These are phyloP conservation scores for Prunus yedoensis DNA, from an alignment of 331 rosid species.

Conservation along the genomic window DNA sequence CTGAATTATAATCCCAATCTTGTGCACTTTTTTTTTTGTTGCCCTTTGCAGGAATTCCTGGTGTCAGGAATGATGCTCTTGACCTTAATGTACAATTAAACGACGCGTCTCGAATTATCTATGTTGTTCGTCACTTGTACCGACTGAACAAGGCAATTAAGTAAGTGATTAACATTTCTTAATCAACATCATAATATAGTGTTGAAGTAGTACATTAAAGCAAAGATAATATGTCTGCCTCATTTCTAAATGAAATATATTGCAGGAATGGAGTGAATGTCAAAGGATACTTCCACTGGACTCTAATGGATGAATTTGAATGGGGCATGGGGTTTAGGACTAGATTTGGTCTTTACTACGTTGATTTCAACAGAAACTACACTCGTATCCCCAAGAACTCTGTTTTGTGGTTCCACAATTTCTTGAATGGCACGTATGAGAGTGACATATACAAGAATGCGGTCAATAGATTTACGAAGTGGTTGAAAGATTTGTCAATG, in stretches of 20 bases:
- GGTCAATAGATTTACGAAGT: no score
- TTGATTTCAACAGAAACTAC: conserved; percentile 22
- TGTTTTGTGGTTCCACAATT: no score
- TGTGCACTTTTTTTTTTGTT: not conserved
- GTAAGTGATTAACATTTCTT: not conserved
- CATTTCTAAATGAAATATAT: not conserved
- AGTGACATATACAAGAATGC: no score
- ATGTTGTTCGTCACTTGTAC: not conserved
- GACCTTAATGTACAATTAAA: not conserved
- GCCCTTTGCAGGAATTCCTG: not conserved
- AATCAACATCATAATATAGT: not conserved
- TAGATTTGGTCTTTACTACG: conserved; percentile 9
- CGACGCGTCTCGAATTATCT: not conserved
- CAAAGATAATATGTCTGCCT: not conserved
- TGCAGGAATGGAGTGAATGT: conserved; percentile 32
- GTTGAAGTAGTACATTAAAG: not conserved
- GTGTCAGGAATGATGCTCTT: not conserved
- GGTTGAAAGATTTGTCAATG: no score
- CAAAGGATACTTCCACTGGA: conserved; percentile 37
- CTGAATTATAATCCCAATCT: not conserved
- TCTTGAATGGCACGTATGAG: no score
- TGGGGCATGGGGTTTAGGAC: conserved; percentile 14
- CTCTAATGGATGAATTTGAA: conserved; percentile 40
- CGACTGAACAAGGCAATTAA: not conserved
- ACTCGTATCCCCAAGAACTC: no score